Conservation (phyloP, 257 asterid species). For the Capsicum chinense region DNA sequence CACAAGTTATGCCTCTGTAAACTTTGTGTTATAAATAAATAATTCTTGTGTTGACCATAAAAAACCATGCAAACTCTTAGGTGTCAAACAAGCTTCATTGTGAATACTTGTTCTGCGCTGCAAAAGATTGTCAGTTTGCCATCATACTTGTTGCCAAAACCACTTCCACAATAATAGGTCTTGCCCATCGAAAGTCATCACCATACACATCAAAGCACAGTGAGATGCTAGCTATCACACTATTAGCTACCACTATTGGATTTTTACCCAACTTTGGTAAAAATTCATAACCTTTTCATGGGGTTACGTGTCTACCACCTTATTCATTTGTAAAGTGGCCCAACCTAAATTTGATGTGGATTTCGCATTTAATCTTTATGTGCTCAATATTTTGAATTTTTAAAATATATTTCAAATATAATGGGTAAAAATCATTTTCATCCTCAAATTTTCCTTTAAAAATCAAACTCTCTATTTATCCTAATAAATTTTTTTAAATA, state of each 20-base stretch:
- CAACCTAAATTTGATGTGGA: slow-evolving; percentile 34
- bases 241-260: slow-evolving; percentile 18
- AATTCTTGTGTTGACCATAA: too few species aligned
- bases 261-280: slow-evolving; percentile 39
- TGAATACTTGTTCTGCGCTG: slow-evolving; percentile 48
- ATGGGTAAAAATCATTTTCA: too few species aligned
- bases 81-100: slow-evolving; percentile 47
- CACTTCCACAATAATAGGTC: slow-evolving; percentile 57
- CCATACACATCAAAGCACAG: slow-evolving; percentile 58
- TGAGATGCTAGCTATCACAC: slow-evolving; percentile 43
- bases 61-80: slow-evolving; percentile 38
- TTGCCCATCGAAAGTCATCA: slow-evolving; percentile 63
- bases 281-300: slow-evolving; percentile 12
- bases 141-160: slow-evolving; percentile 43
- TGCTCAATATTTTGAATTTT: background rate
- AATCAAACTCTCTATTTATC: too few species aligned
- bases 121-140: slow-evolving; percentile 53
- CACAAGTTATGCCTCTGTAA: too few species aligned
- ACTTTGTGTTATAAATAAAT: too few species aligned
- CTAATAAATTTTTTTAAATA: too few species aligned
- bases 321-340: slow-evolving; percentile 38
- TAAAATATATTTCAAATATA: background rate
- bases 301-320: slow-evolving; percentile 32
- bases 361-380: background rate
- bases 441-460: too few species aligned